These are phyloP conservation scores for Nakazawaea siamensis DNA, from an alignment of 805 yeast genomes.

Conservation along the genomic window DNA sequence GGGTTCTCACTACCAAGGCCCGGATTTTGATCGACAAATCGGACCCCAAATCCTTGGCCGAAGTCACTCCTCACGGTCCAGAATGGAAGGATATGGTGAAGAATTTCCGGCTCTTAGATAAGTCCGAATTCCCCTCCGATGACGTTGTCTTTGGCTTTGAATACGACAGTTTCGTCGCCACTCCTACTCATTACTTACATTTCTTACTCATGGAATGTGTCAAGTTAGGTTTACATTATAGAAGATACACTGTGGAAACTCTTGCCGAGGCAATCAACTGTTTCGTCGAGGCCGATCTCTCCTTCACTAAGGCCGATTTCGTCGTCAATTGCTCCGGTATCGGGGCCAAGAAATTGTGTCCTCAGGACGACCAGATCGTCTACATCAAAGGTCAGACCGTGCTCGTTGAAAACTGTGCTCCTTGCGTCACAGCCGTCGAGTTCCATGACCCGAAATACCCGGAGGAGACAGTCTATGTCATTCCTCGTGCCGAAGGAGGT, in stretches of 20 bases:
- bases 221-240: conserved; percentile 37
- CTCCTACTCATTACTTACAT: conserved; percentile 48
- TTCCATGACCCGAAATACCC: conserved; percentile 20
- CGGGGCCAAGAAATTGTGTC: conserved; percentile 33
- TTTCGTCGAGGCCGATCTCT: conserved; percentile 26
- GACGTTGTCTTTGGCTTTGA: conserved; percentile 32
- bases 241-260: conserved; percentile 30
- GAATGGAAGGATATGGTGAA: conserved; percentile 46
- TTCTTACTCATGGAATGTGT: conserved; percentile 40
- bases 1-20: conserved; percentile 27
- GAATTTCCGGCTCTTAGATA: conserved; percentile 26
- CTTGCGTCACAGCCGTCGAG: conserved; percentile 26
- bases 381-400: conserved; percentile 59
- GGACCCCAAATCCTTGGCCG: conserved; percentile 8
- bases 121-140: conserved; percentile 27
- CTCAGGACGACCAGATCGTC: conserved; percentile 29
- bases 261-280: conserved; percentile 38
- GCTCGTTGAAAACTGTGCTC: conserved; percentile 36
- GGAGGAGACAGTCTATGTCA: conserved; percentile 45
- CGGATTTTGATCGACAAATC: conserved; percentile 14
- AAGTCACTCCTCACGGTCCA: conserved; percentile 20
- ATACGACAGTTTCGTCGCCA: conserved; percentile 48
- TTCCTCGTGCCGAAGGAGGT: conserved; percentile 75
- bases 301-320: conserved; percentile 18
- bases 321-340: conserved; percentile 56